Evolutionary conservation across 2,329 filamentous ascomycete genomes (phyloP), one percentile per base, ranked within the genome.

Genomic region (Scopulariopsis brevicaulis): DNA sequence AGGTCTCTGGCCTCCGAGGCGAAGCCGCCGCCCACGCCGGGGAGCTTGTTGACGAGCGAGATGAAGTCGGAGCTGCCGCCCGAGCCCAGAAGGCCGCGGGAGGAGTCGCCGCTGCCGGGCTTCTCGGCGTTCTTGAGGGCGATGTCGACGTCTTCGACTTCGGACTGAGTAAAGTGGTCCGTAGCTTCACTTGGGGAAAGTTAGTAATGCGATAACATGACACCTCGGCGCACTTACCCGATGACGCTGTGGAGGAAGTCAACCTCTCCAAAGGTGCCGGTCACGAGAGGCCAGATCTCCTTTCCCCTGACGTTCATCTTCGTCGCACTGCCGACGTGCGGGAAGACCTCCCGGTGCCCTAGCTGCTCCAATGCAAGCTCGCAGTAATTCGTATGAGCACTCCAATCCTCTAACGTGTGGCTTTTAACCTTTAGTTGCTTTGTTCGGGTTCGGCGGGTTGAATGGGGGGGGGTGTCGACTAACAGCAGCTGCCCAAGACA

Each of bases 121-220:
- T 75, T 77, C 71, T 84, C 79, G 11, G 88, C 88, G 62, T 85
- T 85, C 62, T 85, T 84, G 53, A 94, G 77, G 4, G 85, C 87
- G 61, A 85, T 72, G 63, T 94, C 86, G 65, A 93, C 84, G 69
- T 93, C 86, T 59, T 91, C 88, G 40, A 94, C 84, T 68, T 93
- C 89, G 18, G 88, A 90, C 68, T 94, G 89, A 2, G 89, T 89
- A 66, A 94, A 90, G 67, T 92, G 87, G 66, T 94, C 89, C 12
- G 83, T 89, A 35, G 89, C 89, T 69, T 93, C 89, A 28, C 61
- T 58, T 25, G 5, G 40, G 8, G 32, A 4, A 32, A n/a, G 56
- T 58, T 53, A 58, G 56, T 43, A 43, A 12, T 14, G 24, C 7
- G n/a, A 14, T 8, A 20, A 20, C 83, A 46, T 59, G 82, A 80